phyloP scores from a whole-genome alignment of 805 yeast genomes.

The Ogataea nakhonphanomensis region DNA sequence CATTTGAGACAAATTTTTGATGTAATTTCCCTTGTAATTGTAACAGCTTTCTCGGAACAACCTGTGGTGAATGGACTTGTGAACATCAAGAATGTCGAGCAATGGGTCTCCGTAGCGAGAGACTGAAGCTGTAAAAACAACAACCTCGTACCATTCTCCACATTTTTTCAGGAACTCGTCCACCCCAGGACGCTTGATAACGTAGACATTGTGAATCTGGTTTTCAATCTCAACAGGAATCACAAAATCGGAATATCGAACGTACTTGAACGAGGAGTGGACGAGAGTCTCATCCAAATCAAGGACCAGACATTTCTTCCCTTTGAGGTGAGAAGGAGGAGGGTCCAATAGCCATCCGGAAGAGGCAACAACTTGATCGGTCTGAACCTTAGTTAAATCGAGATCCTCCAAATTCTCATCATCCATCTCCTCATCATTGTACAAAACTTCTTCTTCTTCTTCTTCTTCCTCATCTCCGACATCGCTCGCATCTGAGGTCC shows the following conservation, averaged over 20 bases:
- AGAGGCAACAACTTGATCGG: conserved; percentile 65
- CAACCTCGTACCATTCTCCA: conserved; percentile 88
- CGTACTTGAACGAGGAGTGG: conserved; percentile 89
- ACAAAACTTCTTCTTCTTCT: conserved; percentile 16
- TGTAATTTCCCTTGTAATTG: conserved; percentile 90
- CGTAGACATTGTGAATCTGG: conserved; percentile 90
- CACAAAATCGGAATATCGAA: conserved; percentile 92
- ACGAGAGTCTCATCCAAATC: conserved; percentile 96
- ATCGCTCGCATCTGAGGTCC: conserved; percentile 18
- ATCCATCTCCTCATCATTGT: conserved; percentile 22
- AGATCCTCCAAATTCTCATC: conserved; percentile 34
- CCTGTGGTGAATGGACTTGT: conserved; percentile 78
- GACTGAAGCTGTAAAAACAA: conserved; percentile 95
- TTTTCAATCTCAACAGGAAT: conserved; percentile 96
- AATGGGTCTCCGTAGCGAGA: conserved; percentile 95
- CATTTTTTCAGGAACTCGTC: conserved; percentile 85
- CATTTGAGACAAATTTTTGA: conserved; percentile 88
- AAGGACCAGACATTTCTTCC: conserved; percentile 80
- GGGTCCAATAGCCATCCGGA: conserved; percentile 66
- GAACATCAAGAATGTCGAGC: conserved; percentile 80
- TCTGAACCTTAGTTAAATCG: conserved; percentile 63
- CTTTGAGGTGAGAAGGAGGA: conserved; percentile 44
- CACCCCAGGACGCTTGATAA: conserved; percentile 96
- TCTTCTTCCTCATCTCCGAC: conserved; percentile 18
- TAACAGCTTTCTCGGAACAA: conserved; percentile 92